Evolutionary conservation across 129 eudicot species (phyloP), one percentile per base, ranked within the genome.

Genomic region (Arctium lappa): DNA sequence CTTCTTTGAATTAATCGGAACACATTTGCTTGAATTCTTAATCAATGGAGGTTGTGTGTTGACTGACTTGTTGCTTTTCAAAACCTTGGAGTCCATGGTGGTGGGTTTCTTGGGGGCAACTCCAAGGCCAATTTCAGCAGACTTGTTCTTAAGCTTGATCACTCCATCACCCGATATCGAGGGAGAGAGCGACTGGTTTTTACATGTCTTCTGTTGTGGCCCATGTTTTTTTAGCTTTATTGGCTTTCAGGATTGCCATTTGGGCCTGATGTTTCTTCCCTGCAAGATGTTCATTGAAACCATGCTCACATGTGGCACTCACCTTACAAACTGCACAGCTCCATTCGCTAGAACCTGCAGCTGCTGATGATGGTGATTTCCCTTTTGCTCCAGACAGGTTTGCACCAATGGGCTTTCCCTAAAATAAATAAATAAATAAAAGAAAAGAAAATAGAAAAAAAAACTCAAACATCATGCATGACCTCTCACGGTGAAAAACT

Each of bases 321-420:
- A 91, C 84, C 9, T 82, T 85, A 63, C 95, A 89, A 10, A 91
- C 27, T 15, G 88, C 88, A 86, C 95, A 91, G 78, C 82, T 85
- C 93, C 93, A 87, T 27, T 60, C 29, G 0, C 29, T 60, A 1
- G 62, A 50, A 50, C 62, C 85, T 6, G 6, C 78, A 13, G 6
- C 83, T 10, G 76, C 73, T 42, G 76, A 72, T 27, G 83, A 33
- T 18, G 9, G 60, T 36, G 89, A 82, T 83, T 89, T 92, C 31
- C 87, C 87, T 80, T 86, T 88, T 38, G 69, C 44, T 44, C 86
- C 90, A 74, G 84, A 11, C 53, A 53, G 31, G 42, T 60, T 78
- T 42, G 46, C 68, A 60, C 68, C 72, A 38, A 65, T 53, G 16
- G 85, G 86, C 74, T 91, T 84, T 34, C 79, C 88, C 90, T 89